These are phyloP conservation scores for Neofusicoccum kwambonambiense DNA, from an alignment of 2,329 filamentous ascomycete genomes.

Conservation along the genomic window DNA sequence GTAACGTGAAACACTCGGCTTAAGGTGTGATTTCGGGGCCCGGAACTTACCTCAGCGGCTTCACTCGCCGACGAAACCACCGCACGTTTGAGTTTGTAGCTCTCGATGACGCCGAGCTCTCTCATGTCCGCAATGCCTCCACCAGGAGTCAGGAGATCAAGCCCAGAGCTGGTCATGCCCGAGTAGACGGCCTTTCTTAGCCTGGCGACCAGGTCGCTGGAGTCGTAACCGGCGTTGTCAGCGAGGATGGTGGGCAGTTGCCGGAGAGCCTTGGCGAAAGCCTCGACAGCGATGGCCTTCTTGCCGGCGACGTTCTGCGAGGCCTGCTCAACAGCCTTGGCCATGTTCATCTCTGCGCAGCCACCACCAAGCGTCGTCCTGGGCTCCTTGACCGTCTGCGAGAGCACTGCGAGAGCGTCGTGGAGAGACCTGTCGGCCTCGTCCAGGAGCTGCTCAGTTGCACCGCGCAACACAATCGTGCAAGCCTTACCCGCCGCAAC, in stretches of 20 bases:
- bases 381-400: constrained; percentile 93
- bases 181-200: constrained; percentile 93
- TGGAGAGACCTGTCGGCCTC: constrained; percentile 95
- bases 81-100: constrained; percentile 98
- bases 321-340: constrained; percentile 91
- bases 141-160: constrained; percentile 85
- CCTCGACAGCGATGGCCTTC: constrained; percentile 88
- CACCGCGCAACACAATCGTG: constrained; percentile 93
- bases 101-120: constrained; percentile 91
- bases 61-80: constrained; percentile 95
- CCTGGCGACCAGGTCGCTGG: constrained; percentile 86
- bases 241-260: constrained; percentile 95
- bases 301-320: constrained; percentile 95
- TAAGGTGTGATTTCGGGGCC: background rate
- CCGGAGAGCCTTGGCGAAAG: constrained; percentile 83
- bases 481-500: constrained; percentile 92
- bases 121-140: constrained; percentile 95
- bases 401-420: constrained; percentile 92
- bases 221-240: constrained; percentile 96
- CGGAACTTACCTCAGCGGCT: constrained; percentile 78
- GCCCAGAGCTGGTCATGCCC: constrained; percentile 85
- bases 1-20: constrained; percentile 20
- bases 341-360: constrained; percentile 98
- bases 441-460: constrained; percentile 93
- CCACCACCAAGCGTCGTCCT: constrained; percentile 92